Conservation (phyloP, 192 early-diverging fungal genomes). For the Obelidium mucronatum region DNA sequence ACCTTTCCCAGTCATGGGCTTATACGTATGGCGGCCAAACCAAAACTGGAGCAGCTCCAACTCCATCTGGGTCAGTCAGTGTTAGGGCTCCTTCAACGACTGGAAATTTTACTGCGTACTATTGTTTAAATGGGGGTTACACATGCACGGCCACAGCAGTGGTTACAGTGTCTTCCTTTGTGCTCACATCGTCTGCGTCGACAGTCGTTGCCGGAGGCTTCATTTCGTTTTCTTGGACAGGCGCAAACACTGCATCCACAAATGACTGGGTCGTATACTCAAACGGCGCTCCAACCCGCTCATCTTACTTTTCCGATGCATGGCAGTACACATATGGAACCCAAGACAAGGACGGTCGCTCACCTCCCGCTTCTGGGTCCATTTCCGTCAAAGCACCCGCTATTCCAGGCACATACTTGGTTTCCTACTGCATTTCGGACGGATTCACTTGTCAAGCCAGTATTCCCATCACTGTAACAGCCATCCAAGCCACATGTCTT, state of each 20-base stretch:
- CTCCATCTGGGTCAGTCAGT: constrained; percentile 12
- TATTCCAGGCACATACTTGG: constrained; percentile 27
- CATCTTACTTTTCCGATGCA: not conserved
- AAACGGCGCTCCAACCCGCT: not conserved
- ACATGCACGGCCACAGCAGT: not conserved
- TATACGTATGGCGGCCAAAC: constrained; percentile 15
- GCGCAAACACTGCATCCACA: not conserved
- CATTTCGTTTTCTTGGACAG: not conserved
- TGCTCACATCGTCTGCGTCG: not conserved
- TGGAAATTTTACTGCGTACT: constrained; percentile 18
- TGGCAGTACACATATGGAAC: constrained; percentile 34
- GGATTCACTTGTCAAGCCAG: constrained; percentile 19
- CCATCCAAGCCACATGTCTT: not conserved
- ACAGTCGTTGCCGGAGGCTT: constrained; percentile 4
- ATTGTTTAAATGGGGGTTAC: constrained; percentile 12
- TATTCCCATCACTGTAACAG: constrained; percentile 2
- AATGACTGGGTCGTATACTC: constrained; percentile 13
- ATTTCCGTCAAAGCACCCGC: constrained; percentile 34
- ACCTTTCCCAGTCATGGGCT: constrained; percentile 11
- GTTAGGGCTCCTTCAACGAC: constrained; percentile 25
- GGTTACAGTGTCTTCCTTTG: constrained; percentile 8
- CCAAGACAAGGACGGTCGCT: not conserved
- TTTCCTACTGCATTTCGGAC: constrained; percentile 23
- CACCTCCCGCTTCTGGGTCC: not conserved
- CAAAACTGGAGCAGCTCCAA: not conserved